Percentiles rank a stretch among this genome's conserved stretches.
phyloP scores from a whole-genome alignment of 495 filamentous ascomycete species.

The Hyaloscypha bicolor region DNA sequence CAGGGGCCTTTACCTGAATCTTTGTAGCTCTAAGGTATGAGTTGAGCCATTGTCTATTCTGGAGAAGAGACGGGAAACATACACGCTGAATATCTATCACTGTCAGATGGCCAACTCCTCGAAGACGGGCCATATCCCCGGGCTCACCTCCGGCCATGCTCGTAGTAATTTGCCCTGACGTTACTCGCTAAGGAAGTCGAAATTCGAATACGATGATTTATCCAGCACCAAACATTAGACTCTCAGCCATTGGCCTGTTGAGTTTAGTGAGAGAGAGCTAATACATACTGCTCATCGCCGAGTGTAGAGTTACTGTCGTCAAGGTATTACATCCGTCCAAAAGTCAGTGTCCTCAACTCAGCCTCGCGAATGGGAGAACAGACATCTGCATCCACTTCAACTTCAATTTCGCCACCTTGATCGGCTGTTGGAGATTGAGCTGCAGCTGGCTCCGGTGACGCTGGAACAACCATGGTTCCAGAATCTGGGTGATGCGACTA shows the following conservation, averaged over 20 bases:
- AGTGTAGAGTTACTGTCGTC: neutral
- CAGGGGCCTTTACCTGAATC: neutral
- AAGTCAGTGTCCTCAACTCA: neutral
- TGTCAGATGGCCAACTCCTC: neutral
- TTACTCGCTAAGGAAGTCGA: neutral
- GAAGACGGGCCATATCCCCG: neutral
- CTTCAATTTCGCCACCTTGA: neutral
- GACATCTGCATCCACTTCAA: neutral
- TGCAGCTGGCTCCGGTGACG: neutral
- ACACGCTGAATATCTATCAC: neutral
- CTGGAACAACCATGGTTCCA: neutral
- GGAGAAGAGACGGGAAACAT: neutral
- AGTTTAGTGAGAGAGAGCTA: neutral
- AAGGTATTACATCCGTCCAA: neutral
- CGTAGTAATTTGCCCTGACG: neutral
- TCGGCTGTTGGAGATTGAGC: neutral
- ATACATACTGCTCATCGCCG: neutral
- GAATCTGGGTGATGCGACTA: neutral
- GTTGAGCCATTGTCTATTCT: neutral
- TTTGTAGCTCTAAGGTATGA: neutral
- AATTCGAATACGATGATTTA: neutral
- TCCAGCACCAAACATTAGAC: neutral
- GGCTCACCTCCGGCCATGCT: neutral
- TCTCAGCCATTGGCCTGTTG: neutral
- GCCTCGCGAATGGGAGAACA: neutral